A percentile compares a stretch with the other conserved stretches of the same genome.
Evolutionary conservation across 805 yeast species (phyloP).

Genomic region (Cyberlindnera maritima): DNA sequence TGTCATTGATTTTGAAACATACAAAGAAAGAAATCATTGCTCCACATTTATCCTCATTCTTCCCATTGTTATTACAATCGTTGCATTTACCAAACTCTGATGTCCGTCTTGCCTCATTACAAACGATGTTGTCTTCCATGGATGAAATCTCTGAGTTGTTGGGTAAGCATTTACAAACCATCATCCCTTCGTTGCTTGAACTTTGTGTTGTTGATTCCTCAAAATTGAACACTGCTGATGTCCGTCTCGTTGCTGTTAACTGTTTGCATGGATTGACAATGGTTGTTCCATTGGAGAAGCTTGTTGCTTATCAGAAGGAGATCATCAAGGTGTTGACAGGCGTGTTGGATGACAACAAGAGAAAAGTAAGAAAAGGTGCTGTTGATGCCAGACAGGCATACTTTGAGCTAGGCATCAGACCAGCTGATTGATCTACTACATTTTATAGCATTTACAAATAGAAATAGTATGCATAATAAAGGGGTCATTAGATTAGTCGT

Average conservation of each 20-base stretch:
- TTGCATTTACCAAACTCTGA: conserved; percentile 39
- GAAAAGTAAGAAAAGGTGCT: conserved; percentile 73
- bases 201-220: conserved; percentile 22
- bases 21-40: conserved; percentile 60
- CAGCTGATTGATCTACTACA: conserved; percentile 30
- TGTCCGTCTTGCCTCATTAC: conserved; percentile 59
- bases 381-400: conserved; percentile 78
- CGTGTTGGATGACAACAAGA: conserved; percentile 68
- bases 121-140: conserved; percentile 54
- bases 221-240: conserved; percentile 40
- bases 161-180: conserved; percentile 49
- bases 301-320: conserved; percentile 46
- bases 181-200: conserved; percentile 53
- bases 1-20: conserved; percentile 65
- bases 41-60: conserved; percentile 59
- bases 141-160: conserved; percentile 54
- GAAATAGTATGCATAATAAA: background rate
- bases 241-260: conserved; percentile 54
- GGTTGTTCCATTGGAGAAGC: conserved; percentile 35
- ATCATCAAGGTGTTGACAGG: conserved; percentile 45
- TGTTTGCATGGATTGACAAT: conserved; percentile 50
- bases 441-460: too few relatives aligned
- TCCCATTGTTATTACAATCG: conserved; percentile 73
- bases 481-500: background rate
- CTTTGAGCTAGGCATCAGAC: conserved; percentile 48